Percentiles rank a stretch among this genome's conserved stretches.
Conservation (phyloP, 257 asterid species). For the Primulina eburnea region DNA sequence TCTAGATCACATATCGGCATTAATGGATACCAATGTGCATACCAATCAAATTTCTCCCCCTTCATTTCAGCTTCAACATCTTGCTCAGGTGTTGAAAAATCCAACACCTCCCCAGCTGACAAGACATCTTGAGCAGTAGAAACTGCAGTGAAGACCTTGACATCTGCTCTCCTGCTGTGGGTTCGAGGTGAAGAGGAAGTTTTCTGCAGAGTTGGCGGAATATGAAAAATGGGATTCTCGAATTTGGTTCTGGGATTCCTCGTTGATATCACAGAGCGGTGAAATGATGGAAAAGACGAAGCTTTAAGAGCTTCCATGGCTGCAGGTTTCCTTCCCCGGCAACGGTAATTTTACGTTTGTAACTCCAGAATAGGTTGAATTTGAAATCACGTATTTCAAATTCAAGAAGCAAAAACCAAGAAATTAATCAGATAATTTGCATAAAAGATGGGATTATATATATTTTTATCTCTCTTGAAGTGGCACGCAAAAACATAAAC, state of each 20-base stretch:
- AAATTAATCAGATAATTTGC: slow-evolving; percentile 1
- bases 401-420: background rate
- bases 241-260: slow-evolving; percentile 14
- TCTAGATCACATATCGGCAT: slow-evolving; percentile 77
- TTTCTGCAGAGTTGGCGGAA: slow-evolving; percentile 24
- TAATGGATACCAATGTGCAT: slow-evolving; percentile 83
- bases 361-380: background rate
- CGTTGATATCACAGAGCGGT: slow-evolving; percentile 19
- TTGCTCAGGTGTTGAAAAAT: slow-evolving; percentile 26
- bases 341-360: background rate
- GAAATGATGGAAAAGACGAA: slow-evolving; percentile 35
- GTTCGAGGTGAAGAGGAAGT: slow-evolving; percentile 14
- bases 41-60: slow-evolving; percentile 72
- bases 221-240: slow-evolving; percentile 23
- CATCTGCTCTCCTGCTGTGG: slow-evolving; percentile 32
- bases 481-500: slow-evolving; percentile 9
- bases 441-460: slow-evolving; percentile 9
- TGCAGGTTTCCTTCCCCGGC: background rate
- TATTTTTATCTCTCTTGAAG: background rate
- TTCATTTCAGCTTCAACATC: slow-evolving; percentile 25
- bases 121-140: slow-evolving; percentile 30
- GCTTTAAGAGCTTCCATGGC: slow-evolving; percentile 63
- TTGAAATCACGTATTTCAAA: background rate
- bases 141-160: slow-evolving; percentile 47
- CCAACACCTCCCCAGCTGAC: slow-evolving; percentile 26